Evolutionary conservation across 1,284 basidiomycete species (phyloP).

Genomic region (Ganoderma multipileum): DNA sequence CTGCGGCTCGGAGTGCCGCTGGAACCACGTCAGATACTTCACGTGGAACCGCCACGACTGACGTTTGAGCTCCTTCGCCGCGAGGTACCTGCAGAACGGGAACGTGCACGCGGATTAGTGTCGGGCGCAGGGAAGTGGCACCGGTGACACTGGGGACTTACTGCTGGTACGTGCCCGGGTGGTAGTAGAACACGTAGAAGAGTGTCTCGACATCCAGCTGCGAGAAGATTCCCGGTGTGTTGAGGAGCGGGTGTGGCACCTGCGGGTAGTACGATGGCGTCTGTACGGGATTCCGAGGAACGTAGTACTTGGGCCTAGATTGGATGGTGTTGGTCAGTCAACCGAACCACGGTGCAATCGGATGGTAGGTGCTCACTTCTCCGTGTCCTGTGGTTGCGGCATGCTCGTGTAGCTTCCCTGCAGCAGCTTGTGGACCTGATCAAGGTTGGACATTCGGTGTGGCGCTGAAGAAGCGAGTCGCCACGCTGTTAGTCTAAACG

Average conservation of each 20-base stretch:
- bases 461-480: slow-evolving; percentile 59
- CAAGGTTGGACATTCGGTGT: slow-evolving; percentile 84
- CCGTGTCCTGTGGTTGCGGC: slow-evolving; percentile 93
- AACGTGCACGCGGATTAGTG: not conserved
- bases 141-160: slow-evolving; percentile 46
- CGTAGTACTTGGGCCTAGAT: slow-evolving; percentile 92
- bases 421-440: slow-evolving; percentile 91
- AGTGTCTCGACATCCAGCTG: slow-evolving; percentile 97
- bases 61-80: slow-evolving; percentile 96
- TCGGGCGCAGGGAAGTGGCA: slow-evolving; percentile 5
- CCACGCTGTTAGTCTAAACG: slow-evolving; percentile 9
- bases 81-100: slow-evolving; percentile 74
- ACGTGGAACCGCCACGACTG: slow-evolving; percentile 99
- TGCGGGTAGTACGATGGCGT: slow-evolving; percentile 98
- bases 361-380: slow-evolving; percentile 71
- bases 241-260: slow-evolving; percentile 81
- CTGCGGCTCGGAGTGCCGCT: slow-evolving; percentile 98
- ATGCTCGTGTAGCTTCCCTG: slow-evolving; percentile 90
- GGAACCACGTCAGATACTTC: slow-evolving; percentile 99
- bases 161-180: slow-evolving; percentile 97
- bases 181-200: slow-evolving; percentile 99
- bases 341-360: slow-evolving; percentile 8
- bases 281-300: slow-evolving; percentile 91
- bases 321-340: slow-evolving; percentile 11
- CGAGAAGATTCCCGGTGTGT: slow-evolving; percentile 86